These are phyloP conservation scores for Fraxinus americana DNA, from an alignment of 257 asterid genomes.

Conservation along the genomic window DNA sequence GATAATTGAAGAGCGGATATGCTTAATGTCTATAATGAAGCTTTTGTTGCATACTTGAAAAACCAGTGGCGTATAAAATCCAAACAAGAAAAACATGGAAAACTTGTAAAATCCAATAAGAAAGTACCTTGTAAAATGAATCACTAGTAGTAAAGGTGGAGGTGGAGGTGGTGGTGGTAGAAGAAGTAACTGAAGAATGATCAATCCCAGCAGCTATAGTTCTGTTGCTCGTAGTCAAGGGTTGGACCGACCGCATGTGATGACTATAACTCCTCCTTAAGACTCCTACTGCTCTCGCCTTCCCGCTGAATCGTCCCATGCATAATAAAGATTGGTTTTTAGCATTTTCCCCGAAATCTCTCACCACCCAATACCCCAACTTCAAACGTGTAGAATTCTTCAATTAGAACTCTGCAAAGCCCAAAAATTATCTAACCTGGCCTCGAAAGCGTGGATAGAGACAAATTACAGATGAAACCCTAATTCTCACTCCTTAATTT, in stretches of 20 bases:
- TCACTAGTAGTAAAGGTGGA: constrained; percentile 12
- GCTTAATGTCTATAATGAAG: neutral
- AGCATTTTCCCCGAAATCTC: constrained; percentile 43
- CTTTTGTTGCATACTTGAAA: neutral
- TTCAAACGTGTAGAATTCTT: constrained; percentile 37
- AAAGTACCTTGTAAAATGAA: constrained; percentile 49
- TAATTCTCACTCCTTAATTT: constrained; percentile 11
- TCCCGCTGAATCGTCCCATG: constrained; percentile 48
- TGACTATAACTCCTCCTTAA: constrained; percentile 28
- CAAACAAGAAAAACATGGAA: neutral
- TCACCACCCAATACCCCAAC: constrained; percentile 14
- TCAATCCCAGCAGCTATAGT: constrained; percentile 32
- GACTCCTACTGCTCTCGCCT: constrained; percentile 36
- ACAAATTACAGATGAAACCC: constrained; percentile 12
- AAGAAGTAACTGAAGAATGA: constrained; percentile 31
- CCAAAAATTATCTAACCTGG: neutral
- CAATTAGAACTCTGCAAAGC: constrained; percentile 8
- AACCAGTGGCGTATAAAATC: neutral
- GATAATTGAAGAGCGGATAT: neutral
- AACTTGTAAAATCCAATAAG: constrained; percentile 25
- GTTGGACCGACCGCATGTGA: constrained; percentile 46
- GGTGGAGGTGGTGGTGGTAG: constrained; percentile 15
- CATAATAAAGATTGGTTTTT: constrained; percentile 40
- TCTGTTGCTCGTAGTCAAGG: constrained; percentile 33
- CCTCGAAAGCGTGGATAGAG: neutral